Conservation (phyloP, 2,329 filamentous ascomycete genomes). For the Proliferodiscus dingleyae region DNA sequence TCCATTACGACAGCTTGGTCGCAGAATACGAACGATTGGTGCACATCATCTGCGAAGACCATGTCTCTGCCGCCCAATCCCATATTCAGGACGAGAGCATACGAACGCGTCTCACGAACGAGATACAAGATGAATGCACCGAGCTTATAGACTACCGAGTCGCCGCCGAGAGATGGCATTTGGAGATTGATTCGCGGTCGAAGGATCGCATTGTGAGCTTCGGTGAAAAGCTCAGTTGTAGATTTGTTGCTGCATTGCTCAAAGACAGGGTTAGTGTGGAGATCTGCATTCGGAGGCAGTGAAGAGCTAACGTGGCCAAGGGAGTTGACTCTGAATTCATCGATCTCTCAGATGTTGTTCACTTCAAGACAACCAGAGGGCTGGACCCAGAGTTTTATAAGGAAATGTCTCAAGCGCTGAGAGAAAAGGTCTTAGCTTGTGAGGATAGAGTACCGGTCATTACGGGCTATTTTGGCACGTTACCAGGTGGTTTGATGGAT, state of each 20-base stretch:
- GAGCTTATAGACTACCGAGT: slow-evolving; percentile 70
- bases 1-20: slow-evolving; percentile 47
- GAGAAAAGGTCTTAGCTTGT: slow-evolving; percentile 60
- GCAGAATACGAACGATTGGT: slow-evolving; percentile 70
- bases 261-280: slow-evolving; percentile 56
- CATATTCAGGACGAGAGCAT: slow-evolving; percentile 55
- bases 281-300: not conserved
- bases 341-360: slow-evolving; percentile 78
- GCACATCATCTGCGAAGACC: slow-evolving; percentile 75
- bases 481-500: slow-evolving; percentile 85
- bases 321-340: slow-evolving; percentile 85
- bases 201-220: slow-evolving; percentile 90
- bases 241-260: slow-evolving; percentile 81
- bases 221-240: slow-evolving; percentile 92
- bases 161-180: slow-evolving; percentile 60
- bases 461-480: slow-evolving; percentile 92
- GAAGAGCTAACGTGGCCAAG: slow-evolving; percentile 30
- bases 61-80: slow-evolving; percentile 65
- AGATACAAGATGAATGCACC: slow-evolving; percentile 74
- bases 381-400: slow-evolving; percentile 68
- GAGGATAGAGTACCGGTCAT: slow-evolving; percentile 67
- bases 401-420: slow-evolving; percentile 55
- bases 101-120: slow-evolving; percentile 53
- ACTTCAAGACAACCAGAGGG: slow-evolving; percentile 54
- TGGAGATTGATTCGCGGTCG: slow-evolving; percentile 72